Conservation (phyloP, 306 rosid genomes). For the Hippophae tibetana region DNA sequence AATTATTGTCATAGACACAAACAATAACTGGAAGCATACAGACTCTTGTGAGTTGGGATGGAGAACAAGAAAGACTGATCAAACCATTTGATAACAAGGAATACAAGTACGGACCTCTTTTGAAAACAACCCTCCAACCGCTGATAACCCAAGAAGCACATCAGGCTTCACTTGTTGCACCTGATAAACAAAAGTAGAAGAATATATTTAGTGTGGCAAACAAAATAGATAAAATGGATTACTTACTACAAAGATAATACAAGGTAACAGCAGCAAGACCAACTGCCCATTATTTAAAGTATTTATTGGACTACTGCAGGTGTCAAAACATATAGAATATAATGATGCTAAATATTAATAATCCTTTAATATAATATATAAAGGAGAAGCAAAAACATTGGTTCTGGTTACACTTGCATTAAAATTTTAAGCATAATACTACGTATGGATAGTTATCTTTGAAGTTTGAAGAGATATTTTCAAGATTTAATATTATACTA, state of each 20-base stretch:
- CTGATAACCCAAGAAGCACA: slow-evolving; percentile 97
- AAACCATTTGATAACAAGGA: slow-evolving; percentile 5
- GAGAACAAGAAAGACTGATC: neutral
- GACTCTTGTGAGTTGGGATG: neutral
- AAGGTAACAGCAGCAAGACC: neutral
- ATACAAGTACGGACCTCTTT: slow-evolving; percentile 52
- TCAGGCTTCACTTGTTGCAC: slow-evolving; percentile 92
- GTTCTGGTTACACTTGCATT: neutral
- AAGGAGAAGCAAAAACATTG: neutral
- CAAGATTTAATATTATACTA: neutral
- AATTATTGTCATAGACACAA: no score
- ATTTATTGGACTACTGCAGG: neutral
- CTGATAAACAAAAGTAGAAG: slow-evolving; percentile 38
- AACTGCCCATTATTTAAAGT: neutral
- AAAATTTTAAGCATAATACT: neutral
- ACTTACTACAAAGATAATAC: neutral
- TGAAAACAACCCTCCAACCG: slow-evolving; percentile 96
- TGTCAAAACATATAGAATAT: neutral
- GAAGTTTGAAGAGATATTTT: neutral
- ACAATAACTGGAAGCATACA: no score
- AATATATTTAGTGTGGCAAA: slow-evolving; percentile 9
- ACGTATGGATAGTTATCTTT: neutral
- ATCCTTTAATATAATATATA: neutral
- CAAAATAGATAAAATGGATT: neutral
- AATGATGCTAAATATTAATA: neutral